A percentile compares a stretch with the other conserved stretches of the same genome.
Conservation (phyloP, 2,329 filamentous ascomycete genomes). For the Claviceps sp. region DNA sequence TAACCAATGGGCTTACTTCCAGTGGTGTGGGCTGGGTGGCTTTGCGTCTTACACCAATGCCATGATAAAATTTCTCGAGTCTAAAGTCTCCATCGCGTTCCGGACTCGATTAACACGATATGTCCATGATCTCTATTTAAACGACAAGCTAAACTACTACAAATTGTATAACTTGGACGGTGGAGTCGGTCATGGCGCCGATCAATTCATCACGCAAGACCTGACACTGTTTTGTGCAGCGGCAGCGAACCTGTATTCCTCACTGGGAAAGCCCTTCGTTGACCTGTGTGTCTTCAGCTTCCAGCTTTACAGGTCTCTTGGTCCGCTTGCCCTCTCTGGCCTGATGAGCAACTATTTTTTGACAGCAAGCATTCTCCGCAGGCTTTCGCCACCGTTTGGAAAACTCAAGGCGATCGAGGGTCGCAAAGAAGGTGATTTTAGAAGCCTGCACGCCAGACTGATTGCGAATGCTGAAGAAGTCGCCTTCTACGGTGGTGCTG, state of each 20-base stretch:
- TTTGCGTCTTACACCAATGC: slow-evolving; percentile 96
- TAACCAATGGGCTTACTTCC: slow-evolving; percentile 4
- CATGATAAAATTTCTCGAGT: slow-evolving; percentile 97
- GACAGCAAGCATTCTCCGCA: slow-evolving; percentile 78
- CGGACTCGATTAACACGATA: slow-evolving; percentile 87
- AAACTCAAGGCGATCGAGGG: slow-evolving; percentile 95
- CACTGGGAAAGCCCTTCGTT: slow-evolving; percentile 93
- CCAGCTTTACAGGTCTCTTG: slow-evolving; percentile 83
- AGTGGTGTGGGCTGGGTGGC: slow-evolving; percentile 87
- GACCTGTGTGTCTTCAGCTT: slow-evolving; percentile 97
- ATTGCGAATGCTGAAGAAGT: slow-evolving; percentile 97
- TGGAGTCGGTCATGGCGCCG: slow-evolving; percentile 78
- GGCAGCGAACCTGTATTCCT: slow-evolving; percentile 87
- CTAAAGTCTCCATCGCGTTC: slow-evolving; percentile 96
- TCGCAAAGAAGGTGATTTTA: slow-evolving; percentile 87
- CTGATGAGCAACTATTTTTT: slow-evolving; percentile 87
- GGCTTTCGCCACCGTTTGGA: slow-evolving; percentile 86
- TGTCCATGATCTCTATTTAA: slow-evolving; percentile 93
- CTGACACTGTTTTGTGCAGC: slow-evolving; percentile 89
- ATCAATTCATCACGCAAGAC: slow-evolving; percentile 97
- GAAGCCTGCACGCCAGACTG: slow-evolving; percentile 76
- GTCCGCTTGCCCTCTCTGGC: slow-evolving; percentile 73
- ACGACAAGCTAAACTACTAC: slow-evolving; percentile 91
- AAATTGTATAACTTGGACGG: slow-evolving; percentile 88
- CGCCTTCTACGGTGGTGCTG: slow-evolving; percentile 90